Evolutionary conservation across 176 grass and related monocot genomes (phyloP).

Genomic region (Typha latifolia): DNA sequence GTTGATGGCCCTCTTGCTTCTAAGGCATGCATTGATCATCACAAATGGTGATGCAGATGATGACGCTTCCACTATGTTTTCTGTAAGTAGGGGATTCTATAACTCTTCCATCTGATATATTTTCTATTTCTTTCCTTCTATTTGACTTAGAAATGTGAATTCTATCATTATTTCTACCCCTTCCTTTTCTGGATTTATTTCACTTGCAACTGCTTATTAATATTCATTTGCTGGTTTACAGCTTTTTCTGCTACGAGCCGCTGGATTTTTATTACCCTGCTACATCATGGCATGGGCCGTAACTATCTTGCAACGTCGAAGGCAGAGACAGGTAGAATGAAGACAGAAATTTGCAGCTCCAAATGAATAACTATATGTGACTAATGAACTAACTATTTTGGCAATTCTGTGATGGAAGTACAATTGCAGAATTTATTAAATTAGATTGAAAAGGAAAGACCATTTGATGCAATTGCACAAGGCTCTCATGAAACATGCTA

Average conservation of each 20-base stretch:
- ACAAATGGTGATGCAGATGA: constrained; percentile 66
- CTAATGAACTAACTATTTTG: neutral
- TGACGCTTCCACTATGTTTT: constrained; percentile 82
- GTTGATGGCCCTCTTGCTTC: constrained; percentile 76
- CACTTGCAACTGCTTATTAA: constrained; percentile 12
- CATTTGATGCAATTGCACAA: too few species aligned
- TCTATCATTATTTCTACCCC: too few species aligned
- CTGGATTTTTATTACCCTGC: constrained; percentile 81
- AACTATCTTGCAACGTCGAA: constrained; percentile 67
- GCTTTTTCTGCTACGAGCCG: constrained; percentile 85
- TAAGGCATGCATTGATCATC: constrained; percentile 73
- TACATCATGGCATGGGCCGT: constrained; percentile 93
- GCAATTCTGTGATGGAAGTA: neutral
- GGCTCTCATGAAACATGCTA: too few species aligned
- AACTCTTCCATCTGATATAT: neutral
- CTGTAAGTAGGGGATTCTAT: constrained; percentile 28
- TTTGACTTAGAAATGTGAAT: too few species aligned
- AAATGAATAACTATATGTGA: neutral
- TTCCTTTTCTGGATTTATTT: constrained; percentile 9
- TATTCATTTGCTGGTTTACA: constrained; percentile 21
- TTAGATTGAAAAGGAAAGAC: too few species aligned
- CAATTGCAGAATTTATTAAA: too few species aligned
- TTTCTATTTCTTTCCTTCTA: too few species aligned
- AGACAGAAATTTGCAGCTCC: neutral
- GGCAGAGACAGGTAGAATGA: constrained; percentile 65